Base-by-base conservation (phyloP, 2,329 filamentous ascomycete species). In the Trichoderma arundinaceum region DNA sequence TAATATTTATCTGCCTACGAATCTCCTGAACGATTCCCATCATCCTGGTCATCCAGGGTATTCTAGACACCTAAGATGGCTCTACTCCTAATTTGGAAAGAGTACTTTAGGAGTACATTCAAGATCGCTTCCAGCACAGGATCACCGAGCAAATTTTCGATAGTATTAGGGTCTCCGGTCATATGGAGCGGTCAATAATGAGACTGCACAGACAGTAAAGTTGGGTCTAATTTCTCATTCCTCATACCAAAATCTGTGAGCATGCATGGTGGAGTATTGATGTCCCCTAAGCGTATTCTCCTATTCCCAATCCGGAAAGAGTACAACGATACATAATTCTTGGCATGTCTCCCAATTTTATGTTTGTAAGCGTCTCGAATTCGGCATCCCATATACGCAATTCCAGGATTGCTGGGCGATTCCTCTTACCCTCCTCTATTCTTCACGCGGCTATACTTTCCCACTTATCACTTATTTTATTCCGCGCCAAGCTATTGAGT, bases 241-340 rank as follows among this genome's bases (percentile, higher is more conserved):
- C 35, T 56, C 22, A n/a, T 32, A 9, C 13, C 15, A 28, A 38
- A 56, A n/a, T 57, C 38, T 32, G 32, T 39, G 13, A 28, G n/a
- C n/a, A 28, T 28, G 22, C 22, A 28, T 28, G 4, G 22, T 28
- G 22, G 22, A 28, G 22, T 28, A 28, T 28, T 28, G 22, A 28
- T 28, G 22, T 28, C 22, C 22, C 22, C 4, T 28, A 28, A 4
- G 22, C 22, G 22, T 28, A 28, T 28, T 28, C 22, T 28, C 22
- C 22, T 28, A 28, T 28, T 49, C 43, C 43, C 6, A 22, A 49
- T 49, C 3, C 12, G 43, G 57, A 60, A 60, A 60, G 57, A 60
- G 57, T 60, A 60, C 57, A 49, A 49, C 15, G 51, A 17, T 49
- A 60, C 52, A 56, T 43, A 22, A 12, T 17, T 22, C 9, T n/a